Evolutionary conservation across 2,329 filamentous ascomycete species (phyloP).

Genomic region (Monilinia vaccinii-corymbosi): DNA sequence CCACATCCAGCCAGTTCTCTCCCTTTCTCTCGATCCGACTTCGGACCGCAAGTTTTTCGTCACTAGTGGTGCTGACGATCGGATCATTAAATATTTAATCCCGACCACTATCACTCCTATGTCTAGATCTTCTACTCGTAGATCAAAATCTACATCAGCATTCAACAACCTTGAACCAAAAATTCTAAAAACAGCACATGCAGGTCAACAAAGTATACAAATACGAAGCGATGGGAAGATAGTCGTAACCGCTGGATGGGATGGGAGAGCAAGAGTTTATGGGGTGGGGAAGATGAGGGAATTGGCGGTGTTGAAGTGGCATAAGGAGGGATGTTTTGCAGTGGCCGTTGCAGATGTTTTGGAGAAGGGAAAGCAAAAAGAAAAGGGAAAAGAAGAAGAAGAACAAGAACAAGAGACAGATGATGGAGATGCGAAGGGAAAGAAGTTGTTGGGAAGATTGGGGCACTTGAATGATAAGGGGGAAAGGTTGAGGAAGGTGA

Average conservation of each 20-base stretch:
- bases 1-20: conserved; percentile 75
- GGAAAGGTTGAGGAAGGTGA: conserved; percentile 53
- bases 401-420: not conserved
- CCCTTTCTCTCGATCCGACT: conserved; percentile 52
- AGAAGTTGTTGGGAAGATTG: conserved; percentile 13
- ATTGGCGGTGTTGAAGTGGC: conserved; percentile 89
- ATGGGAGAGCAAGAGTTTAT: conserved; percentile 73
- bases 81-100: conserved; percentile 68
- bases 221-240: conserved; percentile 74
- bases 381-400: conserved; percentile 1
- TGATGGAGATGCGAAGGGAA: conserved; percentile 1
- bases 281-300: conserved; percentile 73
- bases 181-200: conserved; percentile 68
- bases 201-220: conserved; percentile 74
- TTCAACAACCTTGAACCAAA: conserved; percentile 36
- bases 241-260: conserved; percentile 90
- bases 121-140: not conserved
- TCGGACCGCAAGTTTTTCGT: conserved; percentile 51
- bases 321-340: conserved; percentile 78
- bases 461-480: conserved; percentile 47
- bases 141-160: not conserved
- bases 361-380: too few species aligned
- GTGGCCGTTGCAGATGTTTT: conserved; percentile 54
- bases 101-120: conserved; percentile 30
- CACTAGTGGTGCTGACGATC: conserved; percentile 74